Percentiles rank a stretch among this genome's conserved stretches.
Evolutionary conservation across 345 rosid genomes (phyloP).

Genomic region (Syzygium jambos): DNA sequence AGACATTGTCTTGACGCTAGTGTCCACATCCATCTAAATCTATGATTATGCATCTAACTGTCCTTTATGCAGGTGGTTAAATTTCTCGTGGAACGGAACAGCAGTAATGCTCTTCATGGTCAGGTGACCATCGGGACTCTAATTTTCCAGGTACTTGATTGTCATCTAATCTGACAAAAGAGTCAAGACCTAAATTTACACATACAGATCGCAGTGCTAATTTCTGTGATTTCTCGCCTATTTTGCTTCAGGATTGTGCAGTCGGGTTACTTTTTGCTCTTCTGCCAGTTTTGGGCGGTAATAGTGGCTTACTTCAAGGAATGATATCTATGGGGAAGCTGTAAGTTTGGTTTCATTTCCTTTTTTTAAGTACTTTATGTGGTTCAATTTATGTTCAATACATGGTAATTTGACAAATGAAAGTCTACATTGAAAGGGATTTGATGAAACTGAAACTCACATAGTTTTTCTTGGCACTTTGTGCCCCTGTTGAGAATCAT

Average conservation of each 20-base stretch:
- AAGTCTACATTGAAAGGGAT: not conserved
- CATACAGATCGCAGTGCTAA: not conserved
- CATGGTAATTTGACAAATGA: not conserved
- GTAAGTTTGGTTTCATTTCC: constrained; percentile 33
- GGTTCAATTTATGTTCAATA: not conserved
- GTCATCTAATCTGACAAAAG: not conserved
- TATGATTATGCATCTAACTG: not conserved
- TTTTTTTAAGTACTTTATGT: not conserved
- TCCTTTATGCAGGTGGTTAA: constrained; percentile 66
- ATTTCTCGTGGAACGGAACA: constrained; percentile 73
- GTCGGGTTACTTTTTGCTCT: constrained; percentile 91
- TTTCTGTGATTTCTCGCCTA: not conserved
- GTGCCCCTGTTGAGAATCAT: not conserved
- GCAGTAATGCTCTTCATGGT: constrained; percentile 76
- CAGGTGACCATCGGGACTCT: constrained; percentile 97
- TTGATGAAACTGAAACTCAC: not conserved
- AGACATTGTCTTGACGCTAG: not conserved
- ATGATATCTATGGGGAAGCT: constrained; percentile 89
- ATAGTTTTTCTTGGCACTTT: not conserved
- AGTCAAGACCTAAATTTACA: not conserved
- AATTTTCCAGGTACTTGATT: constrained; percentile 77
- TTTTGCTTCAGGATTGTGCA: constrained; percentile 74
- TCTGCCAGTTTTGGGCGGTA: constrained; percentile 97
- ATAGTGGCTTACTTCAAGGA: constrained; percentile 77
- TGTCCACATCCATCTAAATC: not conserved